A percentile compares a stretch with the other conserved stretches of the same genome.
These are phyloP conservation scores for Phyllachora maydis DNA, from an alignment of 2,329 filamentous ascomycete genomes.

Conservation along the genomic window DNA sequence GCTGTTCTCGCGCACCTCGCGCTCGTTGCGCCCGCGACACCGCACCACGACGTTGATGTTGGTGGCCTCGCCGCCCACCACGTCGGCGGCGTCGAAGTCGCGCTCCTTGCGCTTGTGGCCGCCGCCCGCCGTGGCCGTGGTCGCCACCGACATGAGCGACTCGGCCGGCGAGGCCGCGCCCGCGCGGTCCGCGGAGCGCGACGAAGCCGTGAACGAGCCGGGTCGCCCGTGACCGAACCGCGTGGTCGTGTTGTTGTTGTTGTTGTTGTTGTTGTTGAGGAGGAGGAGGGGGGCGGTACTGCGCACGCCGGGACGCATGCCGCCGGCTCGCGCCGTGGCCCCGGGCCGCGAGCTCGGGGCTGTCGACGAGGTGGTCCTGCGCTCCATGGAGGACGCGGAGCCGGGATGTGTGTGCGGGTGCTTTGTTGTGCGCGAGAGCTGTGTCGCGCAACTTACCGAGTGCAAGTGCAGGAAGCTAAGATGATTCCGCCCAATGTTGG, in stretches of 20 bases:
- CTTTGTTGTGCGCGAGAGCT: no score
- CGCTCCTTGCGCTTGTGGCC: constrained; percentile 88
- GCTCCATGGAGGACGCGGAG: no score
- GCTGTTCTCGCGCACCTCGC: constrained; percentile 86
- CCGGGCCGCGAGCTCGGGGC: no score
- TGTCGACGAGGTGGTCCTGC: no score
- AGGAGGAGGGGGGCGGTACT: no score
- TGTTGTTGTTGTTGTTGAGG: constrained; percentile 6
- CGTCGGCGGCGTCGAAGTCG: constrained; percentile 47
- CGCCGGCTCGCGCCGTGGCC: no score
- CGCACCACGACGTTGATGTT: constrained; percentile 97
- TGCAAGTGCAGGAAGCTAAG: no score
- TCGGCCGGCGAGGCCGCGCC: constrained; percentile 48
- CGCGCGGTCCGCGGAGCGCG: constrained; percentile 14
- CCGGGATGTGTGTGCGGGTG: no score
- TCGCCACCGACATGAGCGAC: constrained; percentile 39
- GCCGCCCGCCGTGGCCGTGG: constrained; percentile 31
- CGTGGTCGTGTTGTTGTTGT: constrained; percentile 5
- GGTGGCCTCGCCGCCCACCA: constrained; percentile 70
- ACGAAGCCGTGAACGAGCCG: no score
- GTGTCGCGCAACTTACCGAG: no score
- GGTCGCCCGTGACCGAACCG: constrained; percentile 5
- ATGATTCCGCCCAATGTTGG: no score
- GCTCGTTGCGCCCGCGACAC: constrained; percentile 79
- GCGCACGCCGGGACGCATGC: no score